Conservation (phyloP, 768 basidiomycete species). For the Mycena chlorophos region DNA sequence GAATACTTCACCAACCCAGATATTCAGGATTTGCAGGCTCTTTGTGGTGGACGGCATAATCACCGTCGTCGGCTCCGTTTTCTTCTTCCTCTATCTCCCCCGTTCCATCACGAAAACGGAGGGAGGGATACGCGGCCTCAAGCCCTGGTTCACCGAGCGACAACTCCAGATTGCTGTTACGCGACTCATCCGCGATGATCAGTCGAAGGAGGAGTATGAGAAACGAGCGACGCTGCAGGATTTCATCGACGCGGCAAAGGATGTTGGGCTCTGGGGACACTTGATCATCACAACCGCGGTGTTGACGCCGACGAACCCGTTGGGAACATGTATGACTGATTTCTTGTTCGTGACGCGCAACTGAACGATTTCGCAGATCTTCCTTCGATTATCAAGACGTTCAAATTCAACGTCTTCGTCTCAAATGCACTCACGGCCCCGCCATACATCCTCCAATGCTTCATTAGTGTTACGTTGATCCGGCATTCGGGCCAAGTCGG, state of each 20-base stretch:
- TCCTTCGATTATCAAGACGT: slow-evolving; percentile 40
- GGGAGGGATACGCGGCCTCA: slow-evolving; percentile 35
- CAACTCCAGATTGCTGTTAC: slow-evolving; percentile 39
- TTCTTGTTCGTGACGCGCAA: not conserved
- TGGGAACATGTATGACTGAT: slow-evolving; percentile 34
- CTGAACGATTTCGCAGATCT: slow-evolving; percentile 28
- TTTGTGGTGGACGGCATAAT: slow-evolving; percentile 34
- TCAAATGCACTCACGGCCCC: slow-evolving; percentile 41
- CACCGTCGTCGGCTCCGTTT: slow-evolving; percentile 34
- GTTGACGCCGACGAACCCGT: slow-evolving; percentile 38
- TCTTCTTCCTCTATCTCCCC: slow-evolving; percentile 42
- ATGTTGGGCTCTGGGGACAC: slow-evolving; percentile 39
- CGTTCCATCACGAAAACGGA: slow-evolving; percentile 28
- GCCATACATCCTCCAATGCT: slow-evolving; percentile 37
- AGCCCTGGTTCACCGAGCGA: slow-evolving; percentile 36
- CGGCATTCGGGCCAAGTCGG: slow-evolving; percentile 34
- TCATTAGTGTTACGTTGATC: slow-evolving; percentile 33
- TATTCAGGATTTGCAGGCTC: not conserved
- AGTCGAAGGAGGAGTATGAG: slow-evolving; percentile 40
- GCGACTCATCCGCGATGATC: slow-evolving; percentile 38
- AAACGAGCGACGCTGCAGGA: slow-evolving; percentile 36
- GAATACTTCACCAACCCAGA: not conserved
- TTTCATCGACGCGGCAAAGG: slow-evolving; percentile 37
- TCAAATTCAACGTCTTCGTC: slow-evolving; percentile 37
- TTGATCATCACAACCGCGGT: slow-evolving; percentile 37